A percentile compares a stretch with the other conserved stretches of the same genome.
phyloP scores from a whole-genome alignment of 345 rosid species.

The Hibiscus tridactylites region DNA sequence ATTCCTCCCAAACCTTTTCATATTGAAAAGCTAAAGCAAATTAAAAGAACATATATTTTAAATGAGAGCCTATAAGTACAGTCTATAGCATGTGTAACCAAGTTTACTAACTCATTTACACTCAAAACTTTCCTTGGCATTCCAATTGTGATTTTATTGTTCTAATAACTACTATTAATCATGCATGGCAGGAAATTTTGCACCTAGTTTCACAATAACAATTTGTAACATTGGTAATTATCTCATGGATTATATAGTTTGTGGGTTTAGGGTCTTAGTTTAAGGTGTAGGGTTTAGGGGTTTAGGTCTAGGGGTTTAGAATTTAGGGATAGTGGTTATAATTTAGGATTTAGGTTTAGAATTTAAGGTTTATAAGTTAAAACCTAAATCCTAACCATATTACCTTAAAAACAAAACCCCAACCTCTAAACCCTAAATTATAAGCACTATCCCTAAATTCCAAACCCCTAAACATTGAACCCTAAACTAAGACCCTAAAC shows the following conservation, averaged over 20 bases:
- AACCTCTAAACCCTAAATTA: too few species aligned
- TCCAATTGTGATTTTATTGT: background rate
- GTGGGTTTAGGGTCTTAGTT: too few species aligned
- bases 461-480: too few species aligned
- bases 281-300: too few species aligned
- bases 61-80: background rate
- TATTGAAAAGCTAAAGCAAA: constrained; percentile 1
- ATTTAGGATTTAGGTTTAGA: too few species aligned
- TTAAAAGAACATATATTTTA: background rate
- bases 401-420: too few species aligned
- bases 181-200: background rate
- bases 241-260: background rate
- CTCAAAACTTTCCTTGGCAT: background rate
- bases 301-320: too few species aligned
- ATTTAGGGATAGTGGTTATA: too few species aligned
- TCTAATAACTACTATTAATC: background rate
- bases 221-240: background rate
- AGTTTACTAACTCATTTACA: background rate
- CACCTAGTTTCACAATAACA: background rate
- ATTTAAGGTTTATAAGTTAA: too few species aligned
- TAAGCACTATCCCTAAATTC: too few species aligned
- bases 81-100: background rate
- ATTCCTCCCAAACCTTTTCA: constrained; percentile 90
- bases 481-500: too few species aligned
- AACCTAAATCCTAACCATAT: too few species aligned